phyloP scores from a whole-genome alignment of 371 early-diverging fungal genomes.

The Scutellospora calospora region DNA sequence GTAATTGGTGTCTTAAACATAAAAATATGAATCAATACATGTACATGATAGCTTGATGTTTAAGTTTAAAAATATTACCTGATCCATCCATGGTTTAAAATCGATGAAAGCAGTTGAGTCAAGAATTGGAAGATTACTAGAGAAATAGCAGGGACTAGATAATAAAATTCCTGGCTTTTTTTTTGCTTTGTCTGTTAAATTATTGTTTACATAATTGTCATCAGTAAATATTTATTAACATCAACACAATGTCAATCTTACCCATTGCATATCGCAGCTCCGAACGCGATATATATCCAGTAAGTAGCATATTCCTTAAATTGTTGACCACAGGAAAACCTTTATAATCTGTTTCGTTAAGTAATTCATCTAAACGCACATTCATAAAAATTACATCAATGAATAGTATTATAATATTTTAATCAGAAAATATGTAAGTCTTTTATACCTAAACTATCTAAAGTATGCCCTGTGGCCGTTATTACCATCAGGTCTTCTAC shows the following conservation, averaged over 20 bases:
- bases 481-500: slow-evolving; percentile 66
- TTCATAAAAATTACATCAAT: neutral
- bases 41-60: neutral
- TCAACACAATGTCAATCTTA: slow-evolving; percentile 39
- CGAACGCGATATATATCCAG: slow-evolving; percentile 77
- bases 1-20: slow-evolving; percentile 71
- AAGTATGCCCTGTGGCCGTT: slow-evolving; percentile 58
- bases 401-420: neutral
- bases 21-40: neutral
- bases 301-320: slow-evolving; percentile 59
- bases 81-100: slow-evolving; percentile 70
- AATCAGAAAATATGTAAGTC: neutral
- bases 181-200: slow-evolving; percentile 43
- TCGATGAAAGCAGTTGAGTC: slow-evolving; percentile 67
- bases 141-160: slow-evolving; percentile 55
- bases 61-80: slow-evolving; percentile 46
- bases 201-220: neutral
- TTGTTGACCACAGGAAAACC: slow-evolving; percentile 80
- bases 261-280: slow-evolving; percentile 76
- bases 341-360: slow-evolving; percentile 63
- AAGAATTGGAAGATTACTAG: slow-evolving; percentile 50
- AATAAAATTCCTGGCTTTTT: slow-evolving; percentile 43
- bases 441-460: slow-evolving; percentile 55
- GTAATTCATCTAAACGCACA: slow-evolving; percentile 52
- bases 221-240: neutral